Evolutionary conservation across 352 stramenopile genomes (phyloP).

Genomic region (Phytopythium delawarense): DNA sequence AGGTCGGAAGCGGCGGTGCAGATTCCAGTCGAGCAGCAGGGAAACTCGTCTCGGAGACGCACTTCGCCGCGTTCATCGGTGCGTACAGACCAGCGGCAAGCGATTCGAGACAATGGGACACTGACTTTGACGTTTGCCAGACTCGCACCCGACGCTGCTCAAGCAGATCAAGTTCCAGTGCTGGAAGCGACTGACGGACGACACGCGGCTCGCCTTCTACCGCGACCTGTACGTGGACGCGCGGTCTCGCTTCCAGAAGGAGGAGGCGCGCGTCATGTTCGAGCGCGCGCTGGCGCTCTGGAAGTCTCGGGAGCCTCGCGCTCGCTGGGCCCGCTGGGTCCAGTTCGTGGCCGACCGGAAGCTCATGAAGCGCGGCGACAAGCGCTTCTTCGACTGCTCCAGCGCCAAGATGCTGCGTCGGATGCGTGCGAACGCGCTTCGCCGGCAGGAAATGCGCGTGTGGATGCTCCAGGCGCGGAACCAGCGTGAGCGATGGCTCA

Average conservation of each 20-base stretch:
- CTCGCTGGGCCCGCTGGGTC: slow-evolving; percentile 41
- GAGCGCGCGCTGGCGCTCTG: slow-evolving; percentile 39
- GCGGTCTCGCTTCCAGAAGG: slow-evolving; percentile 27
- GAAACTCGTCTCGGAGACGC: slow-evolving; percentile 13
- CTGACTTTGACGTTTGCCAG: not conserved
- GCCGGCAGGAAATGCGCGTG: slow-evolving; percentile 21
- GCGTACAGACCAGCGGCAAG: not conserved
- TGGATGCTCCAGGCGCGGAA: slow-evolving; percentile 15
- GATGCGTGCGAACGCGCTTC: slow-evolving; percentile 17
- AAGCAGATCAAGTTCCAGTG: slow-evolving; percentile 29
- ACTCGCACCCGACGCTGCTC: slow-evolving; percentile 21
- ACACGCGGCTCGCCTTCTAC: slow-evolving; percentile 53
- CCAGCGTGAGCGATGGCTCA: slow-evolving; percentile 19
- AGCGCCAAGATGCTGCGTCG: slow-evolving; percentile 19
- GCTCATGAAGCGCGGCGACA: slow-evolving; percentile 22
- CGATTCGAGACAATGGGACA: slow-evolving; percentile 5
- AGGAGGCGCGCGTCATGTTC: slow-evolving; percentile 26
- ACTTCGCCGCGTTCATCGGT: slow-evolving; percentile 11
- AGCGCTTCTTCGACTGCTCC: slow-evolving; percentile 19
- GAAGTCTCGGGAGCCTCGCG: slow-evolving; percentile 39
- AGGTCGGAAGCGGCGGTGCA: slow-evolving; percentile 9
- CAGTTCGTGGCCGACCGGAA: slow-evolving; percentile 31
- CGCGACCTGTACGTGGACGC: slow-evolving; percentile 40
- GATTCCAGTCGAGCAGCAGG: slow-evolving; percentile 3
- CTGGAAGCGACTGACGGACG: slow-evolving; percentile 54